Evolutionary conservation across 192 early-diverging fungal genomes (phyloP), one percentile per base, ranked within the genome.

Genomic region (Coemansia sp.): DNA sequence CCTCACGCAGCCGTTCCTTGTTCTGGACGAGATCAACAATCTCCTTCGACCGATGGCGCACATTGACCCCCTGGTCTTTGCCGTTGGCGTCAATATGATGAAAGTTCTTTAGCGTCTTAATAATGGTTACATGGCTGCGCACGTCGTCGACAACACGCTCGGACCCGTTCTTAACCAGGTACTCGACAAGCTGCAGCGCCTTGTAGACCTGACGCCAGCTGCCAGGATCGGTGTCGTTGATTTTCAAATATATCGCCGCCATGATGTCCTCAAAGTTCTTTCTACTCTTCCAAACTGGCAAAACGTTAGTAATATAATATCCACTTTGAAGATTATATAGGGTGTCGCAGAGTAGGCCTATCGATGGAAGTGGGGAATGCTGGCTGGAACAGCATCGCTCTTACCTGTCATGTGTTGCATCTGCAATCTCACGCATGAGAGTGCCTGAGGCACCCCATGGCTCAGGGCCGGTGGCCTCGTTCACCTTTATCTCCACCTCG

Each of bases 131-230:
- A 63, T 94, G 93, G 19, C 90, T 83, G 12, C 91, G 86, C 61
- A 92, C 90, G 62, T 93, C 89, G 71, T 97, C 95, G 23, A 99
- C 90, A 16, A 97, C 94, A 38, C 92, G 87, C 72, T 96, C 95
- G 8, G 92, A 90, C 38, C 97, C 97, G 76, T 97, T 96, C 74
- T 96, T 98, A 52, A 96, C 86, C 44, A 99, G 79, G 68, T 95
- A 99, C 73, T 99, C 97, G 21, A 99, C 78, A 21, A 99, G 87
- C 61, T 93, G 92, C 57, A 99, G 85, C 3, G 95, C 88, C 86
- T 99, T 99, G 86, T 99, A 99, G n/a, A 92, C 91, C 70, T 94
- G 92, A 64, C 95, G 83, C 97, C 97, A 99, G 70, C 92, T 90
- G 18, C 86, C 74, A 0, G 91, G 87, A 61, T 91, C 87, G 49